Conservation (phyloP, 2,329 filamentous ascomycete species). For the Cercospora sp. region DNA sequence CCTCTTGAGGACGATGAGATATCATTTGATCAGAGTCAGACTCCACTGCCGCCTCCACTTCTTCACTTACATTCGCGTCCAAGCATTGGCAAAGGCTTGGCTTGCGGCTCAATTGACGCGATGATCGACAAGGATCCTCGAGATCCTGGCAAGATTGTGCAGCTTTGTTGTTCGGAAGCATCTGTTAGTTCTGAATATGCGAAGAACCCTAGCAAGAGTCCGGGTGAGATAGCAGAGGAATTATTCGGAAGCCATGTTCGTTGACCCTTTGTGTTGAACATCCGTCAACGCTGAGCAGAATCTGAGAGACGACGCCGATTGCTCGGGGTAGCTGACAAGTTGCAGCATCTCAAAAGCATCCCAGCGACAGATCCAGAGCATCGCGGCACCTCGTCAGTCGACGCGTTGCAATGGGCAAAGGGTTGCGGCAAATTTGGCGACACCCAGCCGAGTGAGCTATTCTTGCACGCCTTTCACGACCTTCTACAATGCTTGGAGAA, state of each 20-base stretch:
- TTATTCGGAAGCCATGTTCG: slow-evolving; percentile 31
- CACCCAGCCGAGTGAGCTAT: slow-evolving; percentile 64
- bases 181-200: slow-evolving; percentile 33
- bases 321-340: background rate
- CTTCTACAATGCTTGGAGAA: slow-evolving; percentile 58
- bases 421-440: slow-evolving; percentile 68
- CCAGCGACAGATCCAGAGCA: slow-evolving; percentile 23
- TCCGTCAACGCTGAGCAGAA: background rate
- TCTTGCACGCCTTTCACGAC: slow-evolving; percentile 68
- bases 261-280: slow-evolving; percentile 11
- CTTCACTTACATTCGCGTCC: slow-evolving; percentile 6
- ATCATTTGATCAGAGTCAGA: background rate
- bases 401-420: slow-evolving; percentile 52
- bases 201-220: slow-evolving; percentile 28
- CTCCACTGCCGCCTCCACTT: background rate
- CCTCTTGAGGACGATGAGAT: background rate
- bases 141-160: slow-evolving; percentile 26
- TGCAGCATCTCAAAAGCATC: slow-evolving; percentile 28
- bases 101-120: background rate
- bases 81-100: slow-evolving; percentile 16
- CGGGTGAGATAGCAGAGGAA: slow-evolving; percentile 31
- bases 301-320: background rate
- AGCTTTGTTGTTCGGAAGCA: slow-evolving; percentile 26
- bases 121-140: slow-evolving; percentile 17
- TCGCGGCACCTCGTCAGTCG: slow-evolving; percentile 8